These are phyloP conservation scores for Rhododendron ferrugineum DNA, from an alignment of 148 eudicot genomes.

Conservation along the genomic window DNA sequence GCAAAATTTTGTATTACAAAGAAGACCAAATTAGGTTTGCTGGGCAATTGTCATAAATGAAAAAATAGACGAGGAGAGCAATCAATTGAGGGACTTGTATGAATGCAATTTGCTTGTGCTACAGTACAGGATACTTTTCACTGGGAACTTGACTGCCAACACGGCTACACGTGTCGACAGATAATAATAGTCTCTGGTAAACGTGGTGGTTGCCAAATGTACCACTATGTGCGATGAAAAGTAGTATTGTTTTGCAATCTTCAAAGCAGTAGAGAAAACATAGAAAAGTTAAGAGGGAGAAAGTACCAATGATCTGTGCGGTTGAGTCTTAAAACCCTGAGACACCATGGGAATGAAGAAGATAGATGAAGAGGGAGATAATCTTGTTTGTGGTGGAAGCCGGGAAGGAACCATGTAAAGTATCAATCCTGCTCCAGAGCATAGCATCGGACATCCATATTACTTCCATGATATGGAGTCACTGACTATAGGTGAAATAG, in stretches of 20 bases:
- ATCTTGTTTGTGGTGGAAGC: not conserved
- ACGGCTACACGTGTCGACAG: not conserved
- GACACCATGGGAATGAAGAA: not conserved
- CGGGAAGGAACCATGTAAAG: not conserved
- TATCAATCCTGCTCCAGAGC: not conserved
- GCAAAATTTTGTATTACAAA: not conserved
- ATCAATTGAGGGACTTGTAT: not conserved
- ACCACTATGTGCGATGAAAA: not conserved
- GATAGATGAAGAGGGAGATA: not conserved
- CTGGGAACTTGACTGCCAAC: not conserved
- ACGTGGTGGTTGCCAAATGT: not conserved
- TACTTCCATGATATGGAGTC: not conserved
- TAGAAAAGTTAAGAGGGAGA: not conserved
- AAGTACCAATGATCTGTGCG: not conserved
- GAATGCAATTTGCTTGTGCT: not conserved
- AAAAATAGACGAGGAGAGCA: not conserved
- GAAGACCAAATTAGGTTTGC: not conserved
- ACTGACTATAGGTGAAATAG: not conserved
- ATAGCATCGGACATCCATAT: not conserved
- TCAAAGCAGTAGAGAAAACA: not conserved
- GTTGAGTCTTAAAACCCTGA: not conserved
- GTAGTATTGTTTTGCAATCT: not conserved
- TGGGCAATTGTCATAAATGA: not conserved
- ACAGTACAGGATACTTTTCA: not conserved
- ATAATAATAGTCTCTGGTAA: not conserved